Evolutionary conservation across 164 flowering plant species (phyloP), one percentile per base, ranked within the genome.

Genomic region (Sextonia rubra): DNA sequence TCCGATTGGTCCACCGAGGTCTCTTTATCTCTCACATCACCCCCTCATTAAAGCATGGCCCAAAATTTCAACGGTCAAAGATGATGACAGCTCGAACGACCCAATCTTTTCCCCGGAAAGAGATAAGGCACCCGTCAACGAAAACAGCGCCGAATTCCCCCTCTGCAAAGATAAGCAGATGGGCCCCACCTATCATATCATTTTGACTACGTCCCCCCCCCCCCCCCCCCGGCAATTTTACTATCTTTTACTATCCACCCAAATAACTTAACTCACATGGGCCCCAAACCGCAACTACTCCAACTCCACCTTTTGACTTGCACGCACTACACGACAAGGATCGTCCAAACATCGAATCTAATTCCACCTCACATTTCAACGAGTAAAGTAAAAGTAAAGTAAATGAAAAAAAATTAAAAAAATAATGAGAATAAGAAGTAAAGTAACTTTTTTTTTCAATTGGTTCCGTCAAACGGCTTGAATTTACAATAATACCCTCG

Each of bases 321-420:
- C 47, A 17, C 20, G 8, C 68, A 27, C 23, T 12, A 26, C 37
- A 64, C 68, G 47, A 64, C 68, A 64, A 64, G 68, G 68, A 64
- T 64, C n/a, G n/a, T 64, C 20, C 68, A 64, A 64, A 64, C 68
- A 27, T 14, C 1, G 23, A 64, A 64, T 64, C 68, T n/a, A 64
- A 64, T 29, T 64, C 68, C 64, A 30, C 47, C 15, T 64, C 14
- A 52, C 3, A 52, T 4, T 52, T n/a, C n/a, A n/a, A n/a, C n/a
- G n/a, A n/a, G n/a, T n/a, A n/a, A n/a, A n/a, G n/a, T n/a, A n/a
- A n/a, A n/a, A n/a, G n/a, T n/a, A n/a, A n/a, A n/a, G n/a, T n/a
- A n/a, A n/a, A n/a, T n/a, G n/a, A n/a, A 52, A 52, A 52, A 48
- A 52, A 3, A 18, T 52, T 22, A 61, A 7, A 22, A 61, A 18